Evolutionary conservation across 768 basidiomycete species (phyloP).

Genomic region (Leucogyrophana mollusca): DNA sequence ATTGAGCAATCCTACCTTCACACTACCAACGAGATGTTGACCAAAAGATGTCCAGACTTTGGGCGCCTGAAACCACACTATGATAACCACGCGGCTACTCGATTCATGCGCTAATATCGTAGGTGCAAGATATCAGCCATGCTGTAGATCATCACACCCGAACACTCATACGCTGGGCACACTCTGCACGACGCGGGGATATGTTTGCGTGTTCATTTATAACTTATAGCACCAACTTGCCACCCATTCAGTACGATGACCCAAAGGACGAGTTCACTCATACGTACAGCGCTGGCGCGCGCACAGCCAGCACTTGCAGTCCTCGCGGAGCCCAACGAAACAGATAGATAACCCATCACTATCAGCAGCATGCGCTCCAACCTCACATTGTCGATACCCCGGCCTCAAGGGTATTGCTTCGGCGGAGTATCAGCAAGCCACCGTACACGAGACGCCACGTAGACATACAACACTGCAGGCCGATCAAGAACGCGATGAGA

Average conservation of each 20-base stretch:
- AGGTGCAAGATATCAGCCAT: no score
- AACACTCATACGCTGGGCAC: slow-evolving; percentile 39
- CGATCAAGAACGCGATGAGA: slow-evolving; percentile 80
- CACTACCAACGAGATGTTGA: no score
- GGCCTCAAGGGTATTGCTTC: slow-evolving; percentile 75
- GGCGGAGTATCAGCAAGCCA: slow-evolving; percentile 6
- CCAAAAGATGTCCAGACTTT: no score
- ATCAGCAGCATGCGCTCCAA: not conserved
- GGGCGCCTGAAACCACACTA: no score
- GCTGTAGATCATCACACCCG: no score
- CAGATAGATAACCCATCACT: slow-evolving; percentile 36
- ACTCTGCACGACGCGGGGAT: slow-evolving; percentile 69
- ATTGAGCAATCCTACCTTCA: no score
- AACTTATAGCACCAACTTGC: not conserved
- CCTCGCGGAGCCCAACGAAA: slow-evolving; percentile 83
- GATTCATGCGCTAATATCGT: no score
- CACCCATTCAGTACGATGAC: slow-evolving; percentile 5
- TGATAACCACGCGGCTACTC: no score
- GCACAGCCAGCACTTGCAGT: slow-evolving; percentile 74
- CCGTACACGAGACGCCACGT: not conserved
- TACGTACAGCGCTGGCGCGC: slow-evolving; percentile 72
- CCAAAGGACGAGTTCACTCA: slow-evolving; percentile 29
- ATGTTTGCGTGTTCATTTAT: slow-evolving; percentile 68
- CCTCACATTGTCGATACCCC: slow-evolving; percentile 84
- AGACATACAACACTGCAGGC: slow-evolving; percentile 64